Evolutionary conservation across 73 alveolate genomes (phyloP), one percentile per base, ranked within the genome.

Genomic region (Paramecium biaurelia): DNA sequence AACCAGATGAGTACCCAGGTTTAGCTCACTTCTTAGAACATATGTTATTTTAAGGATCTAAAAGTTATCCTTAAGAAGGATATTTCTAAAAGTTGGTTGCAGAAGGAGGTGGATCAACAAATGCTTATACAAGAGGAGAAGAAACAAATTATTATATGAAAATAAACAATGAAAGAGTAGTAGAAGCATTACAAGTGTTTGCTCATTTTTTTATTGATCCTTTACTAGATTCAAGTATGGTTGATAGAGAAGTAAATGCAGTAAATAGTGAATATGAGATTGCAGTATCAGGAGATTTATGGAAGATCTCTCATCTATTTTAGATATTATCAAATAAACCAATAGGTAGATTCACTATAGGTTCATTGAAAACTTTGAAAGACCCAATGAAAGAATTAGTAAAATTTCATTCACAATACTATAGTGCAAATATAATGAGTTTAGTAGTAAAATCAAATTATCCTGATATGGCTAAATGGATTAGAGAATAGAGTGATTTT

Each of bases 1-100:
- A 96, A 58, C 94, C 95, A 7, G 74, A 57, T 57, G 96, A 95
- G 23, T 76, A 35, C 42, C 96, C 87, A 18, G 98, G 98, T 14
- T 74, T 92, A 32, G 96, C 94, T 72, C 95, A 94, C 92, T 93
- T 63, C 94, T 96, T 42, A 32, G 96, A 49, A 67, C 96, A 72
- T 85, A 76, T 67, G 99, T 93, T 85, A 92, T 95, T 15, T 59
- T 57, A 72, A 96, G 95, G 93, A 70, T 70, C 90, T 23, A 58
- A 70, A 15, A 88, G 68, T n/a, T 88, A 88, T 34, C 93, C 93
- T 11, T 30, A 88, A 21, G 93, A 88, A 70, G 93, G 86, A n/a
- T 76, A 76, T 10, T 88, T 88, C 37, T 47, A 88, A n/a, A 88
- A 34, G 4, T 18, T 88, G 4, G 76, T 88, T 0, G 85, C 93